phyloP scores from a whole-genome alignment of 2,329 filamentous ascomycete genomes.

The Phialocephala sp. region DNA sequence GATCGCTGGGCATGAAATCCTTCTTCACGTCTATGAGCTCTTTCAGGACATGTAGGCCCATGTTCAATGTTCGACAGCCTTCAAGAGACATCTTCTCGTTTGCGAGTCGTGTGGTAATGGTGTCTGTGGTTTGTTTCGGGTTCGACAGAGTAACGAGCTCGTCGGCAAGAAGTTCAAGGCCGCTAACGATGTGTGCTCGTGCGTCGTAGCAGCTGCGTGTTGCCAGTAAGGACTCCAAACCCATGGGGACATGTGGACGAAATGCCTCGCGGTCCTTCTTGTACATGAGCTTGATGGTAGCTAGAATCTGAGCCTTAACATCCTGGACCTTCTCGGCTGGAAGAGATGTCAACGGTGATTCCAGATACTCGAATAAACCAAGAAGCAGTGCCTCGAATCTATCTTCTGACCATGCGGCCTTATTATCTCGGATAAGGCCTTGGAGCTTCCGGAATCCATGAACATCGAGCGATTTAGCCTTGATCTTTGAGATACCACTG shows the following conservation, averaged over 20 bases:
- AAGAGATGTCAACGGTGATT: slow-evolving; percentile 61
- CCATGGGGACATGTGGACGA: slow-evolving; percentile 69
- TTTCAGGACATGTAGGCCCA: slow-evolving; percentile 68
- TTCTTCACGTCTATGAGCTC: slow-evolving; percentile 55
- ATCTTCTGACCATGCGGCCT: slow-evolving; percentile 66
- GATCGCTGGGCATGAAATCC: slow-evolving; percentile 54
- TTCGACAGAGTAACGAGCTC: slow-evolving; percentile 73
- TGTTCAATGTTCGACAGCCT: slow-evolving; percentile 60
- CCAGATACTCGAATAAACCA: slow-evolving; percentile 74
- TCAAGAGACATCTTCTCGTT: slow-evolving; percentile 50
- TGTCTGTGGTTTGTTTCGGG: slow-evolving; percentile 62
- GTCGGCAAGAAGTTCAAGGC: slow-evolving; percentile 74
- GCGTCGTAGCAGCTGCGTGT: slow-evolving; percentile 71
- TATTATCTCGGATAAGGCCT: slow-evolving; percentile 71
- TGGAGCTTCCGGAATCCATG: slow-evolving; percentile 82
- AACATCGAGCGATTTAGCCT: slow-evolving; percentile 74
- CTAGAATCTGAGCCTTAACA: slow-evolving; percentile 75
- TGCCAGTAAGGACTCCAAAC: slow-evolving; percentile 69
- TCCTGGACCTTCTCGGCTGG: slow-evolving; percentile 71
- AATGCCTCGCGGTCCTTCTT: slow-evolving; percentile 70
- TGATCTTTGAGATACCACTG: slow-evolving; percentile 77
- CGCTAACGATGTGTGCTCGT: slow-evolving; percentile 73
- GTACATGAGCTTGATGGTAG: slow-evolving; percentile 75
- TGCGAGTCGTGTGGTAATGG: slow-evolving; percentile 57
- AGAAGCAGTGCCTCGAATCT: slow-evolving; percentile 71